Evolutionary conservation across 225 moss, liverwort and hornwort genomes (phyloP).

Genomic region (Sphagnum tenellum): DNA sequence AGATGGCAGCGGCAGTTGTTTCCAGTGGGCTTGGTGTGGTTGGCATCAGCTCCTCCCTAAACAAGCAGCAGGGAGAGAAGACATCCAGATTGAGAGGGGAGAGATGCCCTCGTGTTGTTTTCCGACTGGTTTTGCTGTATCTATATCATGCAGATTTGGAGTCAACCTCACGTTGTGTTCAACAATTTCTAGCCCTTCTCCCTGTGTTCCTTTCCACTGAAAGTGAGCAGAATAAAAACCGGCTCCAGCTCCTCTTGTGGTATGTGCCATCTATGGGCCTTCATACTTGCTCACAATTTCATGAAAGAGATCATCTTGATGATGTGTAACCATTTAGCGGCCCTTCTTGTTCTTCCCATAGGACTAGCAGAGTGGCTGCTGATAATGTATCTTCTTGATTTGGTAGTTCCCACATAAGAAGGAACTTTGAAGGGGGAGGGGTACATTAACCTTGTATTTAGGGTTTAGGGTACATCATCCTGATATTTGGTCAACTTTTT

Average conservation of each 20-base stretch:
- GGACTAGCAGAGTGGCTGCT: too few relatives aligned
- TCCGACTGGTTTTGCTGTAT: slow-evolving; percentile 59
- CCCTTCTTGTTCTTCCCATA: too few relatives aligned
- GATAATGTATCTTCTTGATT: too few relatives aligned
- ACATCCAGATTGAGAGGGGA: slow-evolving; percentile 50
- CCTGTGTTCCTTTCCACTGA: slow-evolving; percentile 63
- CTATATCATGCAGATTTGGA: slow-evolving; percentile 65
- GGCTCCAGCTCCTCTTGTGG: slow-evolving; percentile 78
- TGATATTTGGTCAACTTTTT: too few relatives aligned
- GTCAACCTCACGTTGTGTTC: slow-evolving; percentile 51
- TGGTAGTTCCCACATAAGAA: too few relatives aligned
- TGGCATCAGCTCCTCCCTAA: slow-evolving; percentile 48
- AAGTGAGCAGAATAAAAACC: slow-evolving; percentile 60
- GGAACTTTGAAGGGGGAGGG: too few relatives aligned
- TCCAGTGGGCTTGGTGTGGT: slow-evolving; percentile 74
- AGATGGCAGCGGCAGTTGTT: slow-evolving; percentile 81
- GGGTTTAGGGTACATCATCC: too few relatives aligned
- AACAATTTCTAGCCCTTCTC: slow-evolving; percentile 63
- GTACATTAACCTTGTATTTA: too few relatives aligned
- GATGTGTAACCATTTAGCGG: too few relatives aligned
- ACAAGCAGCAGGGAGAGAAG: slow-evolving; percentile 51
- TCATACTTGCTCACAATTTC: too few relatives aligned
- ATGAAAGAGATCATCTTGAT: too few relatives aligned
- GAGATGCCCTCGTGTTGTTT: slow-evolving; percentile 61
- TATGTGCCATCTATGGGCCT: slow-evolving; percentile 10